Conservation (phyloP, 2,329 filamentous ascomycete genomes). For the Neonectria ditissima region DNA sequence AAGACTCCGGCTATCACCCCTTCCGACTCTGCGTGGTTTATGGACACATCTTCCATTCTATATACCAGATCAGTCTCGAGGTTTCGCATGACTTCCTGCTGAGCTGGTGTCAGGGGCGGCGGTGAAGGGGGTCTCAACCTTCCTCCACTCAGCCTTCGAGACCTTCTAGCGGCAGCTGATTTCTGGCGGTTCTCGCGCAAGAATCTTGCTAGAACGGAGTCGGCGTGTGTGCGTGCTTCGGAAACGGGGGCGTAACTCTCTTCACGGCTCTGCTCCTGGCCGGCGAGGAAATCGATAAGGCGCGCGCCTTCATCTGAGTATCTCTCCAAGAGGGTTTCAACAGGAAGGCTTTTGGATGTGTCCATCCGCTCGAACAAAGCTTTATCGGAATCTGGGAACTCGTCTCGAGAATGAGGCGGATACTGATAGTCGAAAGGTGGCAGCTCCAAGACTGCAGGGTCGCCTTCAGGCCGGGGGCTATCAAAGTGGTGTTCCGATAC, state of each 20-base stretch:
- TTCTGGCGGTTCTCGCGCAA: constrained; percentile 13
- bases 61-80: constrained; percentile 25
- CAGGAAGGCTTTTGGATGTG: constrained; percentile 20
- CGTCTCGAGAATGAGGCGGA: constrained; percentile 26
- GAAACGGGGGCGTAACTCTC: constrained; percentile 5
- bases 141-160: not conserved
- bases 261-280: constrained; percentile 14
- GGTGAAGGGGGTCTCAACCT: constrained; percentile 1
- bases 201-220: not conserved
- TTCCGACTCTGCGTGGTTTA: constrained; percentile 34
- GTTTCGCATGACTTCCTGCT: constrained; percentile 19
- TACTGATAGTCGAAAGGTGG: constrained; percentile 19
- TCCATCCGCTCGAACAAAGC: constrained; percentile 9
- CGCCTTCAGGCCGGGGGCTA: constrained; percentile 5
- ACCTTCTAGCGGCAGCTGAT: not conserved
- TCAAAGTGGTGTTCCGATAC: constrained; percentile 21
- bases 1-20: constrained; percentile 37
- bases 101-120: constrained; percentile 9
- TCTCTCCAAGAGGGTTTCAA: constrained; percentile 15
- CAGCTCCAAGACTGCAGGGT: constrained; percentile 10
- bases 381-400: constrained; percentile 21
- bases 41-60: constrained; percentile 24
- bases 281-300: constrained; percentile 18
- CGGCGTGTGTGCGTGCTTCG: not conserved
- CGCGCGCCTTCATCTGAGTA: constrained; percentile 25